Conservation (phyloP, 2,329 filamentous ascomycete species). For the Aspergillus eucalypticola region DNA sequence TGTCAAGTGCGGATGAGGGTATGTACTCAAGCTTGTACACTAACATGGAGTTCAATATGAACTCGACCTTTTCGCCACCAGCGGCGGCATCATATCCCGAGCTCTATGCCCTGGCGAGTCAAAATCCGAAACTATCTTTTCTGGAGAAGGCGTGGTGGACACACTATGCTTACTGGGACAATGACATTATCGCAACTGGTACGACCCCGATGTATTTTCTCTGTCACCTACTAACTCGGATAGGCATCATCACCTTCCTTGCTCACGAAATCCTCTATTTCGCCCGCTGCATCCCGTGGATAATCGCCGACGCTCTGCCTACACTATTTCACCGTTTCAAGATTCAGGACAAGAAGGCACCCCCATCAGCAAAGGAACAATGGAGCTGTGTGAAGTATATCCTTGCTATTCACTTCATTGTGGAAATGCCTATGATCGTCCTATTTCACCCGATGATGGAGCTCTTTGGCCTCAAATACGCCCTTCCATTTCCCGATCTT, state of each 20-base stretch:
- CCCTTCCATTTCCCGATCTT: slow-evolving; percentile 79
- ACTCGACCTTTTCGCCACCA: slow-evolving; percentile 15
- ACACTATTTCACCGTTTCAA: slow-evolving; percentile 89
- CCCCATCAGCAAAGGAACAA: slow-evolving; percentile 76
- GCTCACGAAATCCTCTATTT: slow-evolving; percentile 95
- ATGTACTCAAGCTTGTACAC: not conserved
- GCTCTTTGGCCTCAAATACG: slow-evolving; percentile 81
- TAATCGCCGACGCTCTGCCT: slow-evolving; percentile 77
- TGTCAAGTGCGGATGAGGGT: not conserved
- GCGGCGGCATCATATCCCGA: slow-evolving; percentile 60
- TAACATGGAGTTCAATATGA: slow-evolving; percentile 20
- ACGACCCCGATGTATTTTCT: not conserved
- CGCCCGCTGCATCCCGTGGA: slow-evolving; percentile 82
- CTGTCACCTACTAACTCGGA: not conserved
- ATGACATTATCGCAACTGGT: slow-evolving; percentile 74
- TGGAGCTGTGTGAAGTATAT: slow-evolving; percentile 89
- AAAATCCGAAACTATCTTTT: slow-evolving; percentile 81
- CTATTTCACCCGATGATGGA: slow-evolving; percentile 94
- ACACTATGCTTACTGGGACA: slow-evolving; percentile 96
- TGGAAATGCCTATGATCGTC: slow-evolving; percentile 89
- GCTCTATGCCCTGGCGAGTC: slow-evolving; percentile 62
- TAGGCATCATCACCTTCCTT: slow-evolving; percentile 93
- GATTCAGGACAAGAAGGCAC: slow-evolving; percentile 86
- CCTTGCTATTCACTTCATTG: slow-evolving; percentile 89
- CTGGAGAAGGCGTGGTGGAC: slow-evolving; percentile 87